Conservation (phyloP, 306 rosid species). For the Fagus sylvatica region DNA sequence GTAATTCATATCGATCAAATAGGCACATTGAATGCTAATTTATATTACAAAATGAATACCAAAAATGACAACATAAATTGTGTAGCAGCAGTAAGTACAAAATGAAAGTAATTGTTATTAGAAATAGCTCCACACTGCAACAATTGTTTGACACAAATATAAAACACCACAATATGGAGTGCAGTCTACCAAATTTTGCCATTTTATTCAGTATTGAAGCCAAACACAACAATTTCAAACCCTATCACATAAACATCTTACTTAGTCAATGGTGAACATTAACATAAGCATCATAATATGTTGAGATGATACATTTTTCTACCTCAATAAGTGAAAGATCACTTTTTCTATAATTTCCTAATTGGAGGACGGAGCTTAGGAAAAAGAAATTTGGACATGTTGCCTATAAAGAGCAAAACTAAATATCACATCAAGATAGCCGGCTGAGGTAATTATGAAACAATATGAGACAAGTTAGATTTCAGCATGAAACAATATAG, state of each 20-base stretch:
- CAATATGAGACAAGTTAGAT: background rate
- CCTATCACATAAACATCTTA: too few relatives aligned
- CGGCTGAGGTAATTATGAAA: background rate
- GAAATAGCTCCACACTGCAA: background rate
- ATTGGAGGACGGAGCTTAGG: background rate
- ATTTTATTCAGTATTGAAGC: background rate
- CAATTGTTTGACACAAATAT: background rate
- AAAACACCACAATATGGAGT: background rate
- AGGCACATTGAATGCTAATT: background rate
- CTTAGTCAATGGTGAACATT: background rate
- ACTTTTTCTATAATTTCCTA: background rate
- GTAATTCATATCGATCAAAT: background rate
- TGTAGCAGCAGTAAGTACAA: background rate
- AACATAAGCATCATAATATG: background rate
- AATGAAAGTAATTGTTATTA: background rate
- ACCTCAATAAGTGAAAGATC: background rate
- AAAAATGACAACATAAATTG: background rate
- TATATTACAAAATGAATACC: background rate
- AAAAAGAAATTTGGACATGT: background rate
- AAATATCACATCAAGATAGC: background rate
- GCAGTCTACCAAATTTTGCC: background rate
- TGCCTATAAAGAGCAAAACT: background rate
- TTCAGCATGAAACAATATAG: slow-evolving; percentile 1
- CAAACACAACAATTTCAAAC: too few relatives aligned
- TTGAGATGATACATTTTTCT: background rate